These are phyloP conservation scores for Lasiodiplodia hormozganensis DNA, from an alignment of 2,329 filamentous ascomycete species.

Conservation along the genomic window DNA sequence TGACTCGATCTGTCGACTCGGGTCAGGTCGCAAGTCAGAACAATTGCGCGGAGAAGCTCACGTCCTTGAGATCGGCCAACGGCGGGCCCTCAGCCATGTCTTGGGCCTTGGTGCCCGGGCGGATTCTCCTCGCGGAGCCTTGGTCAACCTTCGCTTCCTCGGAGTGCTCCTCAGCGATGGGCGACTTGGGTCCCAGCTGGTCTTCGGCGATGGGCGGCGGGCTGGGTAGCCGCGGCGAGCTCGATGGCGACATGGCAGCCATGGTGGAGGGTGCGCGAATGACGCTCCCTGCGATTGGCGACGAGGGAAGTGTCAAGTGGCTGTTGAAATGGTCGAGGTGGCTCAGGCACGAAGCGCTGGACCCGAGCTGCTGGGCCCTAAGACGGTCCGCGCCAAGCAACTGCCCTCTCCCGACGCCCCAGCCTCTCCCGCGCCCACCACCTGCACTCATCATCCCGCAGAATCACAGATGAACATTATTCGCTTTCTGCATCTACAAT, in stretches of 20 bases:
- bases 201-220: constrained; percentile 95
- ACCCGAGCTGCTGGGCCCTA: neutral
- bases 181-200: constrained; percentile 83
- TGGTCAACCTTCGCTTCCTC: constrained; percentile 67
- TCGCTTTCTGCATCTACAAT: too few relatives aligned
- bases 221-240: constrained; percentile 90
- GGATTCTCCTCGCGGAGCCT: constrained; percentile 82
- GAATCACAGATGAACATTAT: too few relatives aligned
- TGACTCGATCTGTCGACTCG: constrained; percentile 78
- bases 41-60: neutral
- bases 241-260: constrained; percentile 63
- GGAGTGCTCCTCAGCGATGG: constrained; percentile 61
- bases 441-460: too few relatives aligned
- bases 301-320: neutral
- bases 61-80: constrained; percentile 79
- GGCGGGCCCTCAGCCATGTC: constrained; percentile 95
- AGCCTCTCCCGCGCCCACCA: neutral
- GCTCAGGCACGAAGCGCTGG: neutral
- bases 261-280: constrained; percentile 38
- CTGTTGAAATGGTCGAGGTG: neutral
- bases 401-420: neutral
- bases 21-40: constrained; percentile 34
- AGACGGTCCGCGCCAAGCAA: neutral
- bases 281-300: constrained; percentile 22
- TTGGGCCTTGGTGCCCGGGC: constrained; percentile 87